A percentile compares a stretch with the other conserved stretches of the same genome.
Evolutionary conservation across 345 rosid genomes (phyloP).

Genomic region (Sisymbrium altissimum): DNA sequence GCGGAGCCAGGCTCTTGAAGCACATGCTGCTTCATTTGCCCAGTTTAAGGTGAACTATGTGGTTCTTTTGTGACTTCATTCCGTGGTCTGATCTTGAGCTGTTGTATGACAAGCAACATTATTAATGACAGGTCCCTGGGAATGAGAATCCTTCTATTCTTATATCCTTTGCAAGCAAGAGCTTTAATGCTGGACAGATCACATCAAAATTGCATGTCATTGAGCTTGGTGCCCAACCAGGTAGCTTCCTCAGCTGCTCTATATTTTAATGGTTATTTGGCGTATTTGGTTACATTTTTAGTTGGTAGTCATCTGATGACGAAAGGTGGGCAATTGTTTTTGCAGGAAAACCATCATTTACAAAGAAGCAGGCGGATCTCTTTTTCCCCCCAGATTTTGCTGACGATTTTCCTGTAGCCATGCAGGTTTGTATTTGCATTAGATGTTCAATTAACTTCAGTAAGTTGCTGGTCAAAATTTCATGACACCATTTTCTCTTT

Average conservation of each 20-base stretch:
- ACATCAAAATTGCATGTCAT: slow-evolving; percentile 92
- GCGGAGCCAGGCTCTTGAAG: slow-evolving; percentile 99
- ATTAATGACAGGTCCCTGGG: slow-evolving; percentile 64
- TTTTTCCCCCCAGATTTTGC: slow-evolving; percentile 99
- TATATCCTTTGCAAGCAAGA: slow-evolving; percentile 89
- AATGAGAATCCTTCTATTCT: slow-evolving; percentile 90
- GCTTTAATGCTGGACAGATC: slow-evolving; percentile 87
- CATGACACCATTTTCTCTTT: slow-evolving; percentile 18
- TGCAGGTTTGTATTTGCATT: slow-evolving; percentile 66
- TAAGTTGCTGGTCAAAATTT: slow-evolving; percentile 14
- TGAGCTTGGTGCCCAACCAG: slow-evolving; percentile 99
- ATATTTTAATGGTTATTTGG: not conserved
- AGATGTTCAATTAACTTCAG: slow-evolving; percentile 2
- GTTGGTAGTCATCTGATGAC: slow-evolving; percentile 4
- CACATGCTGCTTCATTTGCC: slow-evolving; percentile 99
- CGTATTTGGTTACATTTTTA: not conserved
- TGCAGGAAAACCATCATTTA: slow-evolving; percentile 88
- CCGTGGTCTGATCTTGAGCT: slow-evolving; percentile 9
- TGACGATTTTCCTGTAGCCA: slow-evolving; percentile 98
- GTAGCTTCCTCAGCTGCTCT: slow-evolving; percentile 34
- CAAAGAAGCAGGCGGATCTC: slow-evolving; percentile 98
- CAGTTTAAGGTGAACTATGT: slow-evolving; percentile 60
- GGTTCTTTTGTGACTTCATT: not conserved
- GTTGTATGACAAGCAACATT: slow-evolving; percentile 14
- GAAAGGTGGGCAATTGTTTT: not conserved